Percentiles rank a stretch among this genome's conserved stretches.
phyloP scores from a whole-genome alignment of 169 alveolate genomes.

The Nephromyces sp. region DNA sequence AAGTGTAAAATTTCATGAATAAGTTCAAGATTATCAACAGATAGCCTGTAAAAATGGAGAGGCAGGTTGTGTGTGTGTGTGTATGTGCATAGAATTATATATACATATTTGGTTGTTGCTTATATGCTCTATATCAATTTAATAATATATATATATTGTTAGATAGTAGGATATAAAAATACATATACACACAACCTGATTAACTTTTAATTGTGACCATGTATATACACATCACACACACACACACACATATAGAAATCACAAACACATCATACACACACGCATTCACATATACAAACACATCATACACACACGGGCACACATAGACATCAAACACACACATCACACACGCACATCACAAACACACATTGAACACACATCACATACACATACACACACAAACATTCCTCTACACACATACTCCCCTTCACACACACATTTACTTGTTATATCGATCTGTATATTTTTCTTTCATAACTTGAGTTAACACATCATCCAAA shows the following conservation, averaged over 20 bases:
- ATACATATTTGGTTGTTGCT: background rate
- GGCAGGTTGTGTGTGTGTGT: too few relatives aligned
- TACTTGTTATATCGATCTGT: slow-evolving; percentile 60
- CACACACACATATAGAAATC: too few relatives aligned
- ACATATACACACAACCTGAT: too few relatives aligned
- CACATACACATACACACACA: background rate
- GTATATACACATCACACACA: too few relatives aligned
- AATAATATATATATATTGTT: background rate
- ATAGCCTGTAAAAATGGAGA: slow-evolving; percentile 1
- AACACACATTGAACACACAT: background rate
- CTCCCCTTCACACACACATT: slow-evolving; percentile 1
- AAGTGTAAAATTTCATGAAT: background rate
- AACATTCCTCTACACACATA: background rate
- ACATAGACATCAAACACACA: too few relatives aligned
- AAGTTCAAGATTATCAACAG: background rate
- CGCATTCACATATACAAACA: too few relatives aligned
- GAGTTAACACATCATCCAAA: slow-evolving; percentile 57
- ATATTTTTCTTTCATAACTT: slow-evolving; percentile 61
- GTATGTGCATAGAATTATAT: too few relatives aligned
- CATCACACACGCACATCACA: too few relatives aligned
- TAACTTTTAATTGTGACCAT: too few relatives aligned
- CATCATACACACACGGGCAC: too few relatives aligned
- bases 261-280: too few relatives aligned
- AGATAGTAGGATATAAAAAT: background rate
- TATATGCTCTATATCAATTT: background rate